Evolutionary conservation across 495 filamentous ascomycete genomes (phyloP).

Genomic region (Penicillium waksmanii): DNA sequence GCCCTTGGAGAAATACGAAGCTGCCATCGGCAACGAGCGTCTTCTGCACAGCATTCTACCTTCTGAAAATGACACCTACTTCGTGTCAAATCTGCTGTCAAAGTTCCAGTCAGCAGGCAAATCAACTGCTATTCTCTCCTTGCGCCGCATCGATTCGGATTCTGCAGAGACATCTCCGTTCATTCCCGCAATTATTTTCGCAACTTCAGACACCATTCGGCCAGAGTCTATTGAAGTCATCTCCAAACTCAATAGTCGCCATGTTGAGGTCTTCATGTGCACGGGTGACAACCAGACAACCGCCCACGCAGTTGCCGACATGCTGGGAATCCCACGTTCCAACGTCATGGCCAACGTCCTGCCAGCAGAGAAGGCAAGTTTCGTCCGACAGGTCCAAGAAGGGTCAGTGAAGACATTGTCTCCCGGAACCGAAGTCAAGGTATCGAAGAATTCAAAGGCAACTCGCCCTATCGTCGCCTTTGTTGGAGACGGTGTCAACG

Average conservation of each 20-base stretch:
- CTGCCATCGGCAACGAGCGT: slow-evolving; percentile 83
- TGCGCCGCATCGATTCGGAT: slow-evolving; percentile 35
- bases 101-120: slow-evolving; percentile 73
- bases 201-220: slow-evolving; percentile 75
- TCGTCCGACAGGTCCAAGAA: slow-evolving; percentile 77
- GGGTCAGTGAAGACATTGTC: slow-evolving; percentile 16
- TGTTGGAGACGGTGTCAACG: slow-evolving; percentile 89
- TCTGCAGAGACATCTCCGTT: slow-evolving; percentile 33
- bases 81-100: slow-evolving; percentile 53
- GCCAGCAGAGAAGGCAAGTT: slow-evolving; percentile 82
- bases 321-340: slow-evolving; percentile 71
- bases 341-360: slow-evolving; percentile 89
- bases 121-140: slow-evolving; percentile 71
- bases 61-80: slow-evolving; percentile 34
- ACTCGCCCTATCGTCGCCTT: slow-evolving; percentile 56
- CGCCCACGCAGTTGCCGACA: slow-evolving; percentile 68
- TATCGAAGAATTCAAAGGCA: slow-evolving; percentile 12
- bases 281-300: slow-evolving; percentile 72
- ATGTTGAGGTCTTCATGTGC: slow-evolving; percentile 84
- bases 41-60: slow-evolving; percentile 56
- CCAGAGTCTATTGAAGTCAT: slow-evolving; percentile 72
- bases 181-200: slow-evolving; percentile 70
- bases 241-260: slow-evolving; percentile 62
- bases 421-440: slow-evolving; percentile 1
- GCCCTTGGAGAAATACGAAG: slow-evolving; percentile 51